Base-by-base conservation (phyloP, 1,139 yeast species). In the Magnusiomyces starmeri region DNA sequence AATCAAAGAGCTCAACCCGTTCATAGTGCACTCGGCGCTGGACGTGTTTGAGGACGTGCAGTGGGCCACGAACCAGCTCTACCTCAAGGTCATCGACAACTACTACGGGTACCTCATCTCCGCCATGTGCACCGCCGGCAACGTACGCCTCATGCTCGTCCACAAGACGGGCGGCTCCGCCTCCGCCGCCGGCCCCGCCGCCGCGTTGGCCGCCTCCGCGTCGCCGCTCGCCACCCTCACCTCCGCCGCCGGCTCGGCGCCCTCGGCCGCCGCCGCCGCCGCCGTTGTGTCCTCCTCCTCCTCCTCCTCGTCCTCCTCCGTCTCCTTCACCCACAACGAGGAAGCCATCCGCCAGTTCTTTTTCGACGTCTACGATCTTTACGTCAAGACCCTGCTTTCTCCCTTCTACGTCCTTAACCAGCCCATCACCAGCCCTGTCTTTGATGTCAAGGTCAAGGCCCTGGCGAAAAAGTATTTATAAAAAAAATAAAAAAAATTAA, bases 1-100 rank as follows among this genome's bases (percentile, higher is more conserved):
- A 53, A 79, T 87, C 66, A 78, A 78, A 61, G 97, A 90, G 65
- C 71, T 90, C 48, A 81, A 85, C 61, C 97, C 97, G 21, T 90
- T 89, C 64, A 82, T 94, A 35, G 77, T 92, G 40, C 95, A 92
- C 65, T 79, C 96, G 0, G 81, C 97, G 2, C 71, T 94, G 41
- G 99, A 92, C 65, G 74, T 92, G 21, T 82, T 94, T 1, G 97
- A 92, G 60, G 96, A 89, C 60, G 71, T 81, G 2, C 97, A 89
- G 62, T 90, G 96, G 95, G 77, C 80, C 48, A 73, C 80, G 14
- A 79, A 75, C 57, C 75, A 77, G 43, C 74, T 83, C 65, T 78
- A 86, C 62, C 70, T 89, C 57, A 92, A 92, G 47, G 79, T 80
- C 49, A 79, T 92, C 18, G 98, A 92, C 69, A 82, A 84, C 46